Percentiles rank a stretch among this genome's conserved stretches.
Evolutionary conservation across 2,329 filamentous ascomycete species (phyloP).

Genomic region (Lasiodiplodia gonubiensis): DNA sequence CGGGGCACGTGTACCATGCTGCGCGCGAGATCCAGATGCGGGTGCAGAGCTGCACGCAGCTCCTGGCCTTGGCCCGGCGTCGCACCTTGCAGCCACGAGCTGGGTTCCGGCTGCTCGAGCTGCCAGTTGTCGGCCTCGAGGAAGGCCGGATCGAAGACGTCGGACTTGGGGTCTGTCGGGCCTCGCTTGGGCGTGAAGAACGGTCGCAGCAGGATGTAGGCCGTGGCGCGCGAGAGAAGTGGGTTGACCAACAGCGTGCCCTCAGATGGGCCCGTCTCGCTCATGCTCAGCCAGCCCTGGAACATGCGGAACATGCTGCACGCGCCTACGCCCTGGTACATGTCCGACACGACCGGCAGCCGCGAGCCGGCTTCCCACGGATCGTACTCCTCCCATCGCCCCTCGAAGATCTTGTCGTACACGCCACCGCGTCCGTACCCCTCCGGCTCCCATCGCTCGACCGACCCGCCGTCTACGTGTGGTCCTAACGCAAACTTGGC

Average conservation of each 20-base stretch:
- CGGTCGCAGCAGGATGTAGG: slow-evolving; percentile 80
- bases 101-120: slow-evolving; percentile 57
- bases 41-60: slow-evolving; percentile 67
- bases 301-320: slow-evolving; percentile 87
- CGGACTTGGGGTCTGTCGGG: slow-evolving; percentile 46
- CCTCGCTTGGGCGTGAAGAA: slow-evolving; percentile 70
- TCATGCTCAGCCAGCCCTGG: slow-evolving; percentile 88
- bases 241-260: slow-evolving; percentile 86
- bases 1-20: slow-evolving; percentile 75
- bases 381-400: slow-evolving; percentile 81
- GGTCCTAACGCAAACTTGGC: slow-evolving; percentile 62
- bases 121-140: slow-evolving; percentile 66
- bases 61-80: slow-evolving; percentile 73
- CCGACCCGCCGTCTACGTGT: slow-evolving; percentile 58
- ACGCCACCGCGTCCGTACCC: slow-evolving; percentile 68
- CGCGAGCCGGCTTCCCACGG: slow-evolving; percentile 78
- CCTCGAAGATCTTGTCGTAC: slow-evolving; percentile 75
- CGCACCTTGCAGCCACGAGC: slow-evolving; percentile 71
- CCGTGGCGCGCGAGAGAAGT: slow-evolving; percentile 73
- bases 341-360: slow-evolving; percentile 70
- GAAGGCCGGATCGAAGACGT: slow-evolving; percentile 47
- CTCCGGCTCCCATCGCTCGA: slow-evolving; percentile 61
- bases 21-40: slow-evolving; percentile 68
- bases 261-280: slow-evolving; percentile 71
- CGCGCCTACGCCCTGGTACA: slow-evolving; percentile 81